phyloP scores from a whole-genome alignment of 2,329 filamentous ascomycete species.

The Ceratocystis albifundus region DNA sequence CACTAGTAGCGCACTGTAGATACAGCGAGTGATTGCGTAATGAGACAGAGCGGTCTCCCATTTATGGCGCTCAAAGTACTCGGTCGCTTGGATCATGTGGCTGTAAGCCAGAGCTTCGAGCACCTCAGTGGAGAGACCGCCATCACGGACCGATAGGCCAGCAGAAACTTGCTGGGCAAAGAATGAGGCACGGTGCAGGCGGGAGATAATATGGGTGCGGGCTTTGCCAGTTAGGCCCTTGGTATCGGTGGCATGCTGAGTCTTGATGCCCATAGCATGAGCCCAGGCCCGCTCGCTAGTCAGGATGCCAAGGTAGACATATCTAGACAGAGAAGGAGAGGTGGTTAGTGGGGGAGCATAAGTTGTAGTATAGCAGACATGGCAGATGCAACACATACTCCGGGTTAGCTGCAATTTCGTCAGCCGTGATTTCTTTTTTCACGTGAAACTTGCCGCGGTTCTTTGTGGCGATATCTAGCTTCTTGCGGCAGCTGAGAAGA shows the following conservation, averaged over 20 bases:
- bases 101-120: constrained; percentile 81
- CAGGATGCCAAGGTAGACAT: constrained; percentile 66
- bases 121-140: constrained; percentile 52
- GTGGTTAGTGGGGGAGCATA: neutral
- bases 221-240: constrained; percentile 69
- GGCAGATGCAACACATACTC: constrained; percentile 45
- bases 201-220: constrained; percentile 78
- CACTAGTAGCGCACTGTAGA: constrained; percentile 66
- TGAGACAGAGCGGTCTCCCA: constrained; percentile 69
- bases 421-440: constrained; percentile 58
- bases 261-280: constrained; percentile 89
- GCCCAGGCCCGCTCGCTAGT: constrained; percentile 88
- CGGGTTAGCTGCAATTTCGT: constrained; percentile 61
- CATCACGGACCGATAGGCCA: constrained; percentile 51
- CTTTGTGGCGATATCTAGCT: constrained; percentile 69
- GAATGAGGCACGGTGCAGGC: constrained; percentile 66
- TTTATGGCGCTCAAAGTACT: constrained; percentile 73
- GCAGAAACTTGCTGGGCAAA: constrained; percentile 57
- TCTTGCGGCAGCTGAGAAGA: constrained; percentile 72
- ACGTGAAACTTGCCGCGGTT: constrained; percentile 76
- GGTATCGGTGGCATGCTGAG: constrained; percentile 64
- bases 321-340: constrained; percentile 39
- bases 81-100: constrained; percentile 61
- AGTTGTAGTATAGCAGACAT: neutral
- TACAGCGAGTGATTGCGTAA: constrained; percentile 65